These are phyloP conservation scores for Albophoma yamanashiensis DNA, from an alignment of 2,329 filamentous ascomycete genomes.

Conservation along the genomic window DNA sequence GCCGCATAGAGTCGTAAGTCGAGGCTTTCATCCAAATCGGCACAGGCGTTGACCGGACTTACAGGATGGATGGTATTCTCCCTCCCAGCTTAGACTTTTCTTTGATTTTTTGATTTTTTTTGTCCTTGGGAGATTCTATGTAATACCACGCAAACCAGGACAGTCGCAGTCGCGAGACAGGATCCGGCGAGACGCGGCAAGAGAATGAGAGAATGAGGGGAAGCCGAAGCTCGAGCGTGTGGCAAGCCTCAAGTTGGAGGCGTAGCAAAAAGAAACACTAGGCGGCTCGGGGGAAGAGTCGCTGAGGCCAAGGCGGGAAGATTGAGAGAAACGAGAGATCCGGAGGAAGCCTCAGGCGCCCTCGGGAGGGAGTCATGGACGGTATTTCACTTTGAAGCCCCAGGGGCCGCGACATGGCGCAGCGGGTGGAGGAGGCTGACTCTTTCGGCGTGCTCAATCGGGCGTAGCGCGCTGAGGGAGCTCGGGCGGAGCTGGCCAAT, in stretches of 20 bases:
- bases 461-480: constrained; percentile 19
- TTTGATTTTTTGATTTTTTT: background rate
- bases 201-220: background rate
- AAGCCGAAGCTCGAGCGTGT: constrained; percentile 3
- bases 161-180: background rate
- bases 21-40: background rate
- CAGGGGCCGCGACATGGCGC: constrained; percentile 19
- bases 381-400: constrained; percentile 20
- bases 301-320: constrained; percentile 1
- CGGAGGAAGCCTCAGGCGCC: constrained; percentile 20
- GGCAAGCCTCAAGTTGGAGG: background rate
- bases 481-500: constrained; percentile 16
- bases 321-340: constrained; percentile 7
- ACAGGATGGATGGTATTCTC: background rate
- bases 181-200: background rate
- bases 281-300: background rate
- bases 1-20: background rate
- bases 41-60: background rate
- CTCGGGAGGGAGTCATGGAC: constrained; percentile 19
- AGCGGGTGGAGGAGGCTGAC: constrained; percentile 20
- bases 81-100: background rate
- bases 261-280: constrained; percentile 2
- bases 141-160: background rate
- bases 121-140: too few species aligned
- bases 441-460: constrained; percentile 33